These are phyloP conservation scores for Amauroascus verrucosus DNA, from an alignment of 2,329 filamentous ascomycete species.

Conservation along the genomic window DNA sequence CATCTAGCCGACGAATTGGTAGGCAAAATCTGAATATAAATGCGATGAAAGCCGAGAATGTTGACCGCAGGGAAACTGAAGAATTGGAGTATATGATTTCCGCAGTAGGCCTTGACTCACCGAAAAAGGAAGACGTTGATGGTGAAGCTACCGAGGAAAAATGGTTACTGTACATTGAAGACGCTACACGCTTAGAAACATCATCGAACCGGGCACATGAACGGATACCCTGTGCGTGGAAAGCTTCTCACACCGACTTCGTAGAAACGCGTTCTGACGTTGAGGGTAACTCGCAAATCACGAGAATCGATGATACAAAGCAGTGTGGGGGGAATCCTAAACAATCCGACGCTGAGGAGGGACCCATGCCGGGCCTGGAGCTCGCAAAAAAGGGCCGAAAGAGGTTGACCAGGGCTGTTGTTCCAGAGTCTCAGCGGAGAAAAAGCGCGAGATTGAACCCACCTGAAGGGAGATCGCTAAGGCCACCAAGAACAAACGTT, in stretches of 20 bases:
- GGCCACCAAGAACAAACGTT: background rate
- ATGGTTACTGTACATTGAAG: background rate
- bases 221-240: background rate
- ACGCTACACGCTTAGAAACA: too few species aligned
- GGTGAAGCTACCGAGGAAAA: background rate
- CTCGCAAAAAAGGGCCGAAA: background rate
- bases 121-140: background rate
- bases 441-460: constrained; percentile 10
- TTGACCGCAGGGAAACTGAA: background rate
- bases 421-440: constrained; percentile 1
- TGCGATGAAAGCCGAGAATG: background rate
- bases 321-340: background rate
- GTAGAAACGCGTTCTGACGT: background rate
- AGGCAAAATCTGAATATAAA: background rate
- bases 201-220: background rate
- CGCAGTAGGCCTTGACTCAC: too few species aligned
- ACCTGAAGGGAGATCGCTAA: background rate
- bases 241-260: background rate
- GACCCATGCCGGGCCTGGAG: background rate
- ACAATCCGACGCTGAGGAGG: background rate
- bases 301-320: background rate
- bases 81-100: background rate
- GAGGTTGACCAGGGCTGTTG: background rate
- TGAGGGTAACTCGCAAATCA: background rate
- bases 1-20: background rate